Evolutionary conservation across 257 asterid species (phyloP).

Genomic region (Craterostigma plantagineum): DNA sequence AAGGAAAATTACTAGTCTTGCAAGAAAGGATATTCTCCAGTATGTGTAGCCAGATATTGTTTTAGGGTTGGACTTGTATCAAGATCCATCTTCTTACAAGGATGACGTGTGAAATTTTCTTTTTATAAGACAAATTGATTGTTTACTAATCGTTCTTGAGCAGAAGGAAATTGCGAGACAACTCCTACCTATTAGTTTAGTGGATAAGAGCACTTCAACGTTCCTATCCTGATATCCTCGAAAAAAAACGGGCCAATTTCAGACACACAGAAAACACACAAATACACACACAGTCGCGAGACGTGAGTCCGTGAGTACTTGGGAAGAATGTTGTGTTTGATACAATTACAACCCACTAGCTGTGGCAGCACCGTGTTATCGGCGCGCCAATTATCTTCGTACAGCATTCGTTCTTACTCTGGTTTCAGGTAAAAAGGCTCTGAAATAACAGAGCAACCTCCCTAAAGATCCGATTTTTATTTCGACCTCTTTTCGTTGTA

Average conservation of each 20-base stretch:
- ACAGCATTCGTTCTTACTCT: conserved; percentile 18
- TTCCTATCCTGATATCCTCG: too few species aligned
- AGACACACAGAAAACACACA: background rate
- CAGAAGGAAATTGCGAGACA: background rate
- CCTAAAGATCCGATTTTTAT: background rate
- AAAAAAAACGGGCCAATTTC: background rate
- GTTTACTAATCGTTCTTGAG: too few species aligned
- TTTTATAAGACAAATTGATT: too few species aligned
- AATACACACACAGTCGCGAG: background rate
- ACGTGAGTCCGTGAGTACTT: background rate
- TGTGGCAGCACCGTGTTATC: conserved; percentile 17
- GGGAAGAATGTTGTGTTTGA: conserved; percentile 20
- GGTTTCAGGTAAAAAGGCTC: conserved; percentile 23
- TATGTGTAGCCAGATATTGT: too few species aligned
- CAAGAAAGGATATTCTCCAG: too few species aligned
- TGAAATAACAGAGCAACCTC: background rate
- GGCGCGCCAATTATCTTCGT: conserved; percentile 14
- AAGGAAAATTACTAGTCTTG: too few species aligned
- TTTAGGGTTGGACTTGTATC: too few species aligned
- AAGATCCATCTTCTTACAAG: too few species aligned
- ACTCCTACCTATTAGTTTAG: background rate
- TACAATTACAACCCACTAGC: conserved; percentile 19
- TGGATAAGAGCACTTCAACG: too few species aligned
- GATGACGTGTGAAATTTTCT: too few species aligned
- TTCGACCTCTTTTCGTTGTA: background rate